These are phyloP conservation scores for Arthrinium phaeospermum DNA, from an alignment of 2,329 filamentous ascomycete species.

Conservation along the genomic window DNA sequence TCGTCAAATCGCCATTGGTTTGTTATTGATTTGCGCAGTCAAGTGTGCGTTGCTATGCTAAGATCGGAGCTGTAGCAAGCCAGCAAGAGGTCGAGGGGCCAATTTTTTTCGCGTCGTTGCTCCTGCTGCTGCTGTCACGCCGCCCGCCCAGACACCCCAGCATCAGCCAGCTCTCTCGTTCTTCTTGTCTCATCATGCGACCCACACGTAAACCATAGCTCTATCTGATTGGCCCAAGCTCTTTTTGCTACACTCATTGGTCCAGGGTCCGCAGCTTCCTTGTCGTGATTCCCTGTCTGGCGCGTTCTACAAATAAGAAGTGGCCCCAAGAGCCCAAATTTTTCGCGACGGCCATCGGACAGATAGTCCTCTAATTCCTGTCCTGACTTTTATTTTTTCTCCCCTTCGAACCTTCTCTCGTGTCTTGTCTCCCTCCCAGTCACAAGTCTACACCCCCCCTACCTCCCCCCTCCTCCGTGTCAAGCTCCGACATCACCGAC, in stretches of 20 bases:
- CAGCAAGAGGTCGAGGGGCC: background rate
- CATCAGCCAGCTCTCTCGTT: background rate
- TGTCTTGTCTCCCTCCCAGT: slow-evolving; percentile 38
- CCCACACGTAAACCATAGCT: slow-evolving; percentile 10
- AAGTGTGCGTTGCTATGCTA: background rate
- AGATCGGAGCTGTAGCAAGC: background rate
- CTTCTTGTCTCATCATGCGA: slow-evolving; percentile 23
- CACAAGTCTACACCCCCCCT: slow-evolving; percentile 27
- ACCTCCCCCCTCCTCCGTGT: slow-evolving; percentile 36
- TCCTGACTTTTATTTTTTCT: slow-evolving; percentile 36
- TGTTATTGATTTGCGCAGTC: background rate
- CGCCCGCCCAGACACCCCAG: background rate
- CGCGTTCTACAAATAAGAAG: slow-evolving; percentile 51
- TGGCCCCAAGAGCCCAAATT: slow-evolving; percentile 42
- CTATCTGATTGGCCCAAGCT: slow-evolving; percentile 17
- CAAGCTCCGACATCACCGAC: slow-evolving; percentile 23
- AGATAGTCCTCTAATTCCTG: slow-evolving; percentile 38
- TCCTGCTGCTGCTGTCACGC: background rate
- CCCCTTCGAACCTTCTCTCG: slow-evolving; percentile 30
- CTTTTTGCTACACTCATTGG: slow-evolving; percentile 21
- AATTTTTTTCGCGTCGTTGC: background rate
- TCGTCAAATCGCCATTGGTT: background rate
- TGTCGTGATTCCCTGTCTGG: slow-evolving; percentile 23
- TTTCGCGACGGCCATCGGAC: slow-evolving; percentile 43
- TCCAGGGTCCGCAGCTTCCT: slow-evolving; percentile 22